Evolutionary conservation across 1,284 basidiomycete species (phyloP).

Genomic region (Vanrija sp.): DNA sequence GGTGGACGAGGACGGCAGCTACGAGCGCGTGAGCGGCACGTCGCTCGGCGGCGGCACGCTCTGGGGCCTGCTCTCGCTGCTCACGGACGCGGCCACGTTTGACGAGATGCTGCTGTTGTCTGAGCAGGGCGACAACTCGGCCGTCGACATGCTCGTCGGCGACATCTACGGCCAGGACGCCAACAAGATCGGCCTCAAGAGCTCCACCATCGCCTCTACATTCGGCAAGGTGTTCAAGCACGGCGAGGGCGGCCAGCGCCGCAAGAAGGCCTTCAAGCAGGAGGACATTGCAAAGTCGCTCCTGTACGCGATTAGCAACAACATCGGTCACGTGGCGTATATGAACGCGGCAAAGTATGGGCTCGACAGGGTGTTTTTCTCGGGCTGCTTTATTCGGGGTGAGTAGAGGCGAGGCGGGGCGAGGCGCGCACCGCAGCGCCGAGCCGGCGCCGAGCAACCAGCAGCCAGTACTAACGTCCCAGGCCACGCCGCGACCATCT

Average conservation of each 20-base stretch:
- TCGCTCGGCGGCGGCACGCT: slow-evolving; percentile 98
- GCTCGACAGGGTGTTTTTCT: slow-evolving; percentile 96
- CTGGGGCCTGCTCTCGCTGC: slow-evolving; percentile 89
- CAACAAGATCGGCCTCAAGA: slow-evolving; percentile 89
- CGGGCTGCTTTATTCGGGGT: slow-evolving; percentile 98
- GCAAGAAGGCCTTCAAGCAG: slow-evolving; percentile 73
- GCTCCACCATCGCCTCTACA: slow-evolving; percentile 93
- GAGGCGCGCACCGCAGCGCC: not conserved
- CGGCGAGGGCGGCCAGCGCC: slow-evolving; percentile 42
- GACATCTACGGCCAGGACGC: slow-evolving; percentile 98
- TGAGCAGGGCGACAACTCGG: slow-evolving; percentile 86
- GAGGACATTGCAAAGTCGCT: slow-evolving; percentile 94
- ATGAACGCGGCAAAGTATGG: slow-evolving; percentile 99
- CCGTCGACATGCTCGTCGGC: slow-evolving; percentile 97
- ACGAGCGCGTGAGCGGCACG: slow-evolving; percentile 95
- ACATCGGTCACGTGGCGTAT: slow-evolving; percentile 99
- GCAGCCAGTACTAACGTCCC: slow-evolving; percentile 6
- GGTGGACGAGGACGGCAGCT: slow-evolving; percentile 90
- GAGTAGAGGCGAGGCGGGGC: slow-evolving; percentile 29
- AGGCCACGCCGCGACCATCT: slow-evolving; percentile 96
- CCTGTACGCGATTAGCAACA: slow-evolving; percentile 95
- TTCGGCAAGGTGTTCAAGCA: slow-evolving; percentile 99
- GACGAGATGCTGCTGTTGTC: slow-evolving; percentile 94
- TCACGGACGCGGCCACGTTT: slow-evolving; percentile 94
- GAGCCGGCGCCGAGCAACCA: not conserved